Evolutionary conservation across 2,329 filamentous ascomycete species (phyloP).

Genomic region (Xylaria sp.): DNA sequence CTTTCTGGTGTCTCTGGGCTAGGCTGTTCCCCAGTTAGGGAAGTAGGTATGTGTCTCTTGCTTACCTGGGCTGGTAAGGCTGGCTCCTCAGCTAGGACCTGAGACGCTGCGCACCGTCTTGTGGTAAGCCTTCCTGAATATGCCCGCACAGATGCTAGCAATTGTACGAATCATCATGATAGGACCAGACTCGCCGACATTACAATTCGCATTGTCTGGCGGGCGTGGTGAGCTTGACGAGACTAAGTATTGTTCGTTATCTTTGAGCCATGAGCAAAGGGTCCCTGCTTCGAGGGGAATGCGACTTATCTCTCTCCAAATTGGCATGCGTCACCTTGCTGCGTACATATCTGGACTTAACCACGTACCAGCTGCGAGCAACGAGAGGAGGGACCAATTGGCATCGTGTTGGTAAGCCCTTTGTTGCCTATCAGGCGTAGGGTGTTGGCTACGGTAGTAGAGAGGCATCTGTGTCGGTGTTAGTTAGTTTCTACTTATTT

Average conservation of each 20-base stretch:
- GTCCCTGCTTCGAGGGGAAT: background rate
- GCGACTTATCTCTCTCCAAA: background rate
- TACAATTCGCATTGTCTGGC: background rate
- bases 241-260: no score
- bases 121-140: background rate
- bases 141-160: background rate
- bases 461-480: no score
- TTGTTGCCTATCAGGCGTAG: no score
- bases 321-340: no score
- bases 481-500: no score
- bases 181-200: background rate
- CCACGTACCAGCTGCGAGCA: background rate
- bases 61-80: constrained; percentile 23
- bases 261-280: background rate
- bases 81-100: constrained; percentile 30
- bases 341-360: background rate
- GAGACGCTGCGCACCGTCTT: constrained; percentile 15
- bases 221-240: background rate
- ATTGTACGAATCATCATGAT: background rate
- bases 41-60: no score
- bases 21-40: background rate
- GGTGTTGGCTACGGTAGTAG: no score
- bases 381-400: background rate
- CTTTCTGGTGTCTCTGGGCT: constrained; percentile 3
- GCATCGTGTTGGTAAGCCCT: no score